Evolutionary conservation across 1,284 basidiomycete species (phyloP).

Genomic region (Cystobasidium slooffiae): DNA sequence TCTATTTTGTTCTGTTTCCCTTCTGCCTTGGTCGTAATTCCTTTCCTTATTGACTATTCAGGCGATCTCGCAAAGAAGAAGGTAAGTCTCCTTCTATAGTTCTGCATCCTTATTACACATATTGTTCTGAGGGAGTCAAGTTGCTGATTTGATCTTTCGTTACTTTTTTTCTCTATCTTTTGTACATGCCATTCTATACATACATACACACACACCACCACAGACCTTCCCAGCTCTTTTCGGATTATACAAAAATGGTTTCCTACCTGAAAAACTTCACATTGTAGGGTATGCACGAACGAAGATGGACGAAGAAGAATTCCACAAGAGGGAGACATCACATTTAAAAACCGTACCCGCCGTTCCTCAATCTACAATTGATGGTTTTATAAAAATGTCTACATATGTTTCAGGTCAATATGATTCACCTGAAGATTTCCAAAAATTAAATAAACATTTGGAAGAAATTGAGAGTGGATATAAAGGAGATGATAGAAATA

Average conservation of each 20-base stretch:
- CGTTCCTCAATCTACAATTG: conserved; percentile 65
- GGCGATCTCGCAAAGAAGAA: conserved; percentile 99
- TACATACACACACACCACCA: neutral
- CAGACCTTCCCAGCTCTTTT: conserved; percentile 94
- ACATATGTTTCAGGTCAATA: conserved; percentile 86
- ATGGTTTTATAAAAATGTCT: conserved; percentile 77
- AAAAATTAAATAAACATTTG: conserved; percentile 74
- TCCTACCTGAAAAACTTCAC: conserved; percentile 78
- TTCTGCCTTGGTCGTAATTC: conserved; percentile 69
- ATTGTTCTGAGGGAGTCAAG: neutral
- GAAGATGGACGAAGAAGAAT: conserved; percentile 87
- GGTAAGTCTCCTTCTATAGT: conserved; percentile 60
- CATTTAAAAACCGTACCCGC: conserved; percentile 74
- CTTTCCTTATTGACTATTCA: conserved; percentile 61
- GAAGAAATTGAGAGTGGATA: conserved; percentile 69
- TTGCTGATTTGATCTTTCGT: neutral
- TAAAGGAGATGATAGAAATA: conserved; percentile 63
- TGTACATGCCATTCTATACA: too few species aligned
- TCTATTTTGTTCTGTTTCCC: neutral
- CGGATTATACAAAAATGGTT: conserved; percentile 76
- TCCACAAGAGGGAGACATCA: conserved; percentile 76
- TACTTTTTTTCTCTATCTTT: neutral
- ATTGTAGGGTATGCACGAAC: conserved; percentile 95
- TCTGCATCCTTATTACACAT: neutral
- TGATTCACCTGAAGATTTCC: conserved; percentile 78